Evolutionary conservation across 345 rosid species (phyloP), one percentile per base, ranked within the genome.

Genomic region (Balakata baccata): DNA sequence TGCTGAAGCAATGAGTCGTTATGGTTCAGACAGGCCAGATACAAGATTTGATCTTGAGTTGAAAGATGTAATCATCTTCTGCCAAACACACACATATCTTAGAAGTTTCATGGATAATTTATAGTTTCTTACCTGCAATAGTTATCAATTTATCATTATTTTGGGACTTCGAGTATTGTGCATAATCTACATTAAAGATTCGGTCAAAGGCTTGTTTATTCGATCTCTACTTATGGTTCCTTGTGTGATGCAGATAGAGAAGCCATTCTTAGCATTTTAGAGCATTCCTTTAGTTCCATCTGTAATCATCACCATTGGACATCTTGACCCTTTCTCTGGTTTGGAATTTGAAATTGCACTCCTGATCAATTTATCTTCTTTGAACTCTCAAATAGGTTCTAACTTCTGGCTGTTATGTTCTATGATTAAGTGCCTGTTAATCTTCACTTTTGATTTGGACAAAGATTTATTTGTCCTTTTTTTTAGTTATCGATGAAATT

Each of bases 1-100:
- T 81, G 87, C 93, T 58, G 97, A 95, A 78, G 94, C 98, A 53
- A 89, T 92, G 92, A 79, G 79, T 80, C 84, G 84, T 78, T 95
- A 88, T 78, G 98, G 99, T 74, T 90, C 98, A 66, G 99, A 95
- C 84, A 86, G 94, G 79, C 98, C 98, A 46, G 99, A 95, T 81
- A 86, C 85, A 64, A 89, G 99, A 87, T 95, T 86, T 74, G 97
- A 82, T 86, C 94, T 95, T 59, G 90, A 89, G 86, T 86, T 95
- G 87, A 92, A 90, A 85, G 91, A 95, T 66, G 99, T 92, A 92
- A 81, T 80, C 39, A 56, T 76, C 69, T 71, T 39, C 79, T 72
- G 75, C 60, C 57, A 52, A 11, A 68, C 17, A 47, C 10, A 22
- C 56, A 8, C 34, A 20, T 22, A 46, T 20, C 13, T 47, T 17